These are phyloP conservation scores for Favolaschia claudopus DNA, from an alignment of 768 basidiomycete species.

Conservation along the genomic window DNA sequence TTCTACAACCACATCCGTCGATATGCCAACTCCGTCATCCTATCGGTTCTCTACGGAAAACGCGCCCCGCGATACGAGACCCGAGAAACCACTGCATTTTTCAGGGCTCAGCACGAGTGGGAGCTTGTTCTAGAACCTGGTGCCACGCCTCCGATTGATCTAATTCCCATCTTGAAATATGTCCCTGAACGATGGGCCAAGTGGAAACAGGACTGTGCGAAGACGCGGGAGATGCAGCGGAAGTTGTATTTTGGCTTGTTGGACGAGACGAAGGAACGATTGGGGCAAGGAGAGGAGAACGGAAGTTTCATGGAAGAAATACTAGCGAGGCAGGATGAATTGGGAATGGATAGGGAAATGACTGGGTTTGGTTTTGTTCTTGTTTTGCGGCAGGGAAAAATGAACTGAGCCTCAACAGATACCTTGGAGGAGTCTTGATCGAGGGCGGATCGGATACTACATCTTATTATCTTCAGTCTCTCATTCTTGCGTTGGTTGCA, in stretches of 20 bases:
- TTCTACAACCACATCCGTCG: conserved; percentile 39
- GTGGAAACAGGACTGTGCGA: conserved; percentile 39
- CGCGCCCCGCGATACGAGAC: conserved; percentile 38
- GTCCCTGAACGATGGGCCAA: conserved; percentile 43
- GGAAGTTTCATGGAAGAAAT: conserved; percentile 45
- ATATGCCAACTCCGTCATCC: conserved; percentile 39
- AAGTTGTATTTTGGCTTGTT: conserved; percentile 38
- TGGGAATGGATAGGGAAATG: conserved; percentile 13
- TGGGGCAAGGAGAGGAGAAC: conserved; percentile 33
- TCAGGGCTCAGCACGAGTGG: conserved; percentile 35
- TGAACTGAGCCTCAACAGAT: conserved; percentile 23
- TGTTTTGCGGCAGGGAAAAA: not conserved
- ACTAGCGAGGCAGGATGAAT: conserved; percentile 18
- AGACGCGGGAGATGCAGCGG: conserved; percentile 33
- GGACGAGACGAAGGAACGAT: conserved; percentile 32
- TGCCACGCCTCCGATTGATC: conserved; percentile 43
- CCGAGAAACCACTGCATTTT: conserved; percentile 34
- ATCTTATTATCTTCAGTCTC: conserved; percentile 30
- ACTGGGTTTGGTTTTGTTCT: conserved; percentile 6
- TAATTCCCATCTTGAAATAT: conserved; percentile 41
- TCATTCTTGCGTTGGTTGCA: conserved; percentile 33
- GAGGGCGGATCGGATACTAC: conserved; percentile 42
- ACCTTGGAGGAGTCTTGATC: conserved; percentile 39
- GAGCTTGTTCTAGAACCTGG: conserved; percentile 39
- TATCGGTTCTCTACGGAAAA: conserved; percentile 39